Conservation (phyloP, 106 monocot genomes). For the Acorus gramineus region DNA sequence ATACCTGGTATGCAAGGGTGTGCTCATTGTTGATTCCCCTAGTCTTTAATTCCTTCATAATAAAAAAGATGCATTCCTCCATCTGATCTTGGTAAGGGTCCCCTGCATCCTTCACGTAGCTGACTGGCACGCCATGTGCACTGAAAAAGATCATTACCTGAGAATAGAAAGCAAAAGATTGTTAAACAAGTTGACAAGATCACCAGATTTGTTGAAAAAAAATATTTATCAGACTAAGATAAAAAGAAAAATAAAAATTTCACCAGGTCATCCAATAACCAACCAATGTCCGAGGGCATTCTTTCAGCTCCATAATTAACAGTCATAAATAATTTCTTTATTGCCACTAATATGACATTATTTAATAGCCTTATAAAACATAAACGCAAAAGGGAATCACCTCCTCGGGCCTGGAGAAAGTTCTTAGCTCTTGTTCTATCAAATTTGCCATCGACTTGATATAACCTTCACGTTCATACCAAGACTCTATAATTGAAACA, state of each 20-base stretch:
- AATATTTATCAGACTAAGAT: too few relatives aligned
- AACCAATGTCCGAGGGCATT: too few relatives aligned
- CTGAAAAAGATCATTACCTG: conserved; percentile 98
- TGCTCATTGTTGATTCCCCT: conserved; percentile 75
- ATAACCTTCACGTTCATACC: conserved; percentile 83
- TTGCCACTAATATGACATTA: too few relatives aligned
- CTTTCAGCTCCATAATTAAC: too few relatives aligned
- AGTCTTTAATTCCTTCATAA: conserved; percentile 77
- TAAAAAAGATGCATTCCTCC: conserved; percentile 86
- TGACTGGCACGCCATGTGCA: conserved; percentile 95
- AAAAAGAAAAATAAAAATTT: too few relatives aligned
- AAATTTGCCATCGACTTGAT: conserved; percentile 73
- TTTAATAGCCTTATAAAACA: too few relatives aligned
- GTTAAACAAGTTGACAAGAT: neutral
- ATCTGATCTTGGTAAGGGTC: conserved; percentile 98
- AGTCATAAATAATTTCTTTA: too few relatives aligned
- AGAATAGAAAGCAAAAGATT: conserved; percentile 1
- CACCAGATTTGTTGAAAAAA: too few relatives aligned
- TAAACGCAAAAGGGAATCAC: conserved; percentile 16
- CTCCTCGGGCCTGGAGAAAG: conserved; percentile 57
- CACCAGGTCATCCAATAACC: too few relatives aligned
- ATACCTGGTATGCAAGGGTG: conserved; percentile 93
- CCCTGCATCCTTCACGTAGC: conserved; percentile 86
- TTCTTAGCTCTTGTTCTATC: conserved; percentile 57
- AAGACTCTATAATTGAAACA: conserved; percentile 77